Base-by-base conservation (phyloP, 106 monocot species). In the Apostasia shenzhenica region DNA sequence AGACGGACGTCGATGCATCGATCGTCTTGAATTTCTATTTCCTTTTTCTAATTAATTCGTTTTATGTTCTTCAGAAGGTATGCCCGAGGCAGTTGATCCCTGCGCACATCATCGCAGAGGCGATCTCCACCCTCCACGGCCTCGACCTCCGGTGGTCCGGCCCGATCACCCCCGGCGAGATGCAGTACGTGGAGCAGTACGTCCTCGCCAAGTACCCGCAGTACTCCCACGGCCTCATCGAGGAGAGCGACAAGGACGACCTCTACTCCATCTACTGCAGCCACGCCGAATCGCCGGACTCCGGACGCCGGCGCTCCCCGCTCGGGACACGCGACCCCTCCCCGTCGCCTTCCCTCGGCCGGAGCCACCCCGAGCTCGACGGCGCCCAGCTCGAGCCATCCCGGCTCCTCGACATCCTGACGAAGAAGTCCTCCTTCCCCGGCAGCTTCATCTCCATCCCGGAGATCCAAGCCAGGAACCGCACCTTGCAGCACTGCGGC, bases 111-210 rank as follows among this genome's bases (percentile, higher is more conserved):
- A 78, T 87, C 1, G 87, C 87, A 0, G 87, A 87, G 65, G 87
- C 87, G 12, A 87, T 87, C 48, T 87, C 87, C 14, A 83, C 83
- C 1, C 83, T 87, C 2, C 87, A 80, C 14, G 87, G 87, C 2
- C 76, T 83, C 14, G 87, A 87, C 14, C 80, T 87, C 26, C 41
- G 87, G 11, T 87, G 87, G 87, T 87, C 87, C 0, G 87, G 87
- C 4, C 87, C 87, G 41, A 87, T 87, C 43, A 87, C 87, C 0
- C 87, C 77, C 14, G 78, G n/a, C 51, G 87, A 87, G 80, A 83
- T 78, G 83, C 66, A 66, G 6, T 87, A 83, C 42, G 87, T 87
- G 5, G 78, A 81, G 48, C 63, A 87, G 60, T 87, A 87, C 43
- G 87, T 87, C 4, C 72, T 69, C 5, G 87, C 87, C 8, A 87